A percentile compares a stretch with the other conserved stretches of the same genome.
phyloP scores from a whole-genome alignment of 257 asterid species.

The Solanum sitiens region DNA sequence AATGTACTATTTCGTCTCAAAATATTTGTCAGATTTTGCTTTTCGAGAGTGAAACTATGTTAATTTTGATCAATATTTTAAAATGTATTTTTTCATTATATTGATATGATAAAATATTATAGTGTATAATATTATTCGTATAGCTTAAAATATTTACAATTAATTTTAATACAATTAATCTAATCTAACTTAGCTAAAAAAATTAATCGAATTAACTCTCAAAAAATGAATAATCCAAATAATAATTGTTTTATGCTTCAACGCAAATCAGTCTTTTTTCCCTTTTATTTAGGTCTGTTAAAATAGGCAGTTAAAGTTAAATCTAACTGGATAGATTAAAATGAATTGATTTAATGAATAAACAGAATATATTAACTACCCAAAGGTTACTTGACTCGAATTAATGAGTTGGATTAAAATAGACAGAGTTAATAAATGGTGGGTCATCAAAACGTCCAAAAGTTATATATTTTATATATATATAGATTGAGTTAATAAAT shows the following conservation, averaged over 20 bases:
- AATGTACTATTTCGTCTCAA: background rate
- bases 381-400: background rate
- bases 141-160: background rate
- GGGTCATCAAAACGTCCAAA: background rate
- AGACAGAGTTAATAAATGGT: background rate
- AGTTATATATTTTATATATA: fast-evolving
- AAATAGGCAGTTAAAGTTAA: background rate
- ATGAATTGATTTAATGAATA: background rate
- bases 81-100: background rate
- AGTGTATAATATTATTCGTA: fast-evolving
- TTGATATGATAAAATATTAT: fast-evolving
- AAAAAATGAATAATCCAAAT: background rate
- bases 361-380: background rate
- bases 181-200: background rate
- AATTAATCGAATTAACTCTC: background rate
- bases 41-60: fast-evolving
- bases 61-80: background rate
- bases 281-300: background rate
- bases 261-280: background rate
- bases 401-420: background rate
- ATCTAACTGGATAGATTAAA: background rate
- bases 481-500: background rate
- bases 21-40: background rate
- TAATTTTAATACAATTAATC: background rate
- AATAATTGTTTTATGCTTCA: background rate